A percentile compares a stretch with the other conserved stretches of the same genome.
Evolutionary conservation across 805 yeast genomes (phyloP).

Genomic region (Starmerella floris): DNA sequence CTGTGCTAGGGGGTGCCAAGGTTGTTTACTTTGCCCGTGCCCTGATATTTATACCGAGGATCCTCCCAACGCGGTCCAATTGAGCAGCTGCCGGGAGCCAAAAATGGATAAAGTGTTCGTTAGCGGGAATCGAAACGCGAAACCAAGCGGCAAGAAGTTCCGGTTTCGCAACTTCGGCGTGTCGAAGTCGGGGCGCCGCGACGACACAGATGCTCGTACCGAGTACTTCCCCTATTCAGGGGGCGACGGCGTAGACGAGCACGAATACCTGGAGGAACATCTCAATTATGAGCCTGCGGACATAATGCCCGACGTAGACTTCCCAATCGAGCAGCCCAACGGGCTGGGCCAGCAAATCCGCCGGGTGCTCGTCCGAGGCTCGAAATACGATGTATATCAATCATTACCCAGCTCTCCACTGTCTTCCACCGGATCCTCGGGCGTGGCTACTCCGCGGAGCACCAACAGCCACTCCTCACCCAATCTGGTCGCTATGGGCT

Average conservation of each 20-base stretch:
- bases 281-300: conserved; percentile 18
- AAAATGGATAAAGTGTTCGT: not conserved
- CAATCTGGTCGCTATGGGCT: not conserved
- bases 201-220: not conserved
- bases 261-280: conserved; percentile 1
- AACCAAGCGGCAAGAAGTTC: not conserved
- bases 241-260: conserved; percentile 8
- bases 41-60: too few species aligned
- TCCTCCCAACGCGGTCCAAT: too few species aligned
- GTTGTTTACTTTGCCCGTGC: too few species aligned
- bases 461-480: not conserved
- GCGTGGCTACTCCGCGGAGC: not conserved
- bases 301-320: conserved; percentile 13
- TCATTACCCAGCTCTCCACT: not conserved
- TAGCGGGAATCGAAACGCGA: not conserved
- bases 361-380: conserved; percentile 10
- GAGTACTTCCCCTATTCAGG: conserved; percentile 17
- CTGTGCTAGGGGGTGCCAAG: too few species aligned
- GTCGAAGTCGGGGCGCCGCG: not conserved
- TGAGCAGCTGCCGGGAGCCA: too few species aligned
- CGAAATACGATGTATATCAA: conserved; percentile 13
- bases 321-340: conserved; percentile 2
- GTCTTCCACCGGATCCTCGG: not conserved
- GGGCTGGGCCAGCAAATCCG: conserved; percentile 3
- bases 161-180: not conserved